Conservation (phyloP, 345 rosid species). For the Brassica rapa region DNA sequence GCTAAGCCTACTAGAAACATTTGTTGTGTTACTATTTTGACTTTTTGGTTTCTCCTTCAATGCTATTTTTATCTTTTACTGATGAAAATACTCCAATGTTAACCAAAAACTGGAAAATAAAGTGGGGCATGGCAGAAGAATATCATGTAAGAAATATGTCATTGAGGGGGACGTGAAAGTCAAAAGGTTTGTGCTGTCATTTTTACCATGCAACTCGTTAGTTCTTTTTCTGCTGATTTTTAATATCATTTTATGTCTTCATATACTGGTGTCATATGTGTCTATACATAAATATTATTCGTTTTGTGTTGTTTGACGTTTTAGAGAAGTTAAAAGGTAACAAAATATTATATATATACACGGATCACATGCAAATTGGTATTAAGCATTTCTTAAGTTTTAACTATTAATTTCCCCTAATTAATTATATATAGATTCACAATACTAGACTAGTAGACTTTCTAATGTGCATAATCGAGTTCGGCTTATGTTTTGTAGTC, state of each 20-base stretch:
- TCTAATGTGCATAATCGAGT: neutral
- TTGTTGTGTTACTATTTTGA: conserved; percentile 19
- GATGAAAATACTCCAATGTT: conserved; percentile 1
- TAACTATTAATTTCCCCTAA: neutral
- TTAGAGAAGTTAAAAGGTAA: neutral
- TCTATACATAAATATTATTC: neutral
- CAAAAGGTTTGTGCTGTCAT: conserved; percentile 15
- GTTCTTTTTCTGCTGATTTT: neutral
- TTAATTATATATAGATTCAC: neutral
- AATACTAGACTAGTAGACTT: neutral
- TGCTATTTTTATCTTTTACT: conserved; percentile 1
- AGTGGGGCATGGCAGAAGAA: conserved; percentile 15
- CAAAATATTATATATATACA: neutral
- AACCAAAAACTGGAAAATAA: neutral
- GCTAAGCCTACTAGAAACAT: conserved; percentile 17
- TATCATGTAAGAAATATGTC: conserved; percentile 2
- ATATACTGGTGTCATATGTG: neutral
- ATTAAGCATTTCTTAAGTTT: neutral
- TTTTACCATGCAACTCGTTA: neutral
- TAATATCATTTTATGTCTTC: neutral
- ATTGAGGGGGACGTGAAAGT: conserved; percentile 10
- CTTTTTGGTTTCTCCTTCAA: conserved; percentile 18
- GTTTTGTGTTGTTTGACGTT: neutral
- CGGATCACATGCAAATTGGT: neutral
- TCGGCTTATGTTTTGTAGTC: neutral